Base-by-base conservation (phyloP, 106 monocot species). In the Dioscorea dumetorum region DNA sequence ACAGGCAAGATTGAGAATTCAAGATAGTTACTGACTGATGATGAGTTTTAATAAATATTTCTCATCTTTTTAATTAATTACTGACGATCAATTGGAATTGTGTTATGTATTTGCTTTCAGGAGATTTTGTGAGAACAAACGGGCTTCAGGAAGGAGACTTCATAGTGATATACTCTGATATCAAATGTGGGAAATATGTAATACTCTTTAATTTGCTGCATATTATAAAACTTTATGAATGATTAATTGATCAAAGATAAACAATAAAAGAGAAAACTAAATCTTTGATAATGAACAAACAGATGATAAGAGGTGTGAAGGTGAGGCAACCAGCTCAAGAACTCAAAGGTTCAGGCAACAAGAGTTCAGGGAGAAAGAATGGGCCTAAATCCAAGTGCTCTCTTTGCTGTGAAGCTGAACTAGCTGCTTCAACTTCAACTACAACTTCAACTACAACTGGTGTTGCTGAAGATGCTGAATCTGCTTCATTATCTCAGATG, bases 81-180 rank as follows among this genome's bases (percentile, higher is more conserved):
- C 17, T 70, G 0, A 52, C 3, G 28, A 28, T 28, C 3, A 50
- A 20, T 51, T 24, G 19, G 8, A 49, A 22, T 33, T 28, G 28
- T 28, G 28, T 28, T 28, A 28, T 28, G n/a, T n/a, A 7, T 34
- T 7, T 16, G 64, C 4, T 12, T 74, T 16, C 68, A 90, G 90
- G 90, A 20, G 90, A 90, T 64, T 90, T 90, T 77, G 83, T 90
- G 12, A 77, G 86, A 20, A 77, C 76, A 1, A 86, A 90, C 32
- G 86, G 74, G 24, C 86, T 90, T 14, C 80, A 84, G 61, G 90
- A 90, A 72, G 90, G 90, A 28, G 90, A 90, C 70, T 90, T 86
- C 76, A 87, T 90, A 7, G 86, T 90, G 66, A 90, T 90, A 62
- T 90, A 90, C 70, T 81, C 86, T 2, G 86, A 90, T 56, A 63